Conservation (phyloP, 2,329 filamentous ascomycete species). For the Arthroderma sp. region DNA sequence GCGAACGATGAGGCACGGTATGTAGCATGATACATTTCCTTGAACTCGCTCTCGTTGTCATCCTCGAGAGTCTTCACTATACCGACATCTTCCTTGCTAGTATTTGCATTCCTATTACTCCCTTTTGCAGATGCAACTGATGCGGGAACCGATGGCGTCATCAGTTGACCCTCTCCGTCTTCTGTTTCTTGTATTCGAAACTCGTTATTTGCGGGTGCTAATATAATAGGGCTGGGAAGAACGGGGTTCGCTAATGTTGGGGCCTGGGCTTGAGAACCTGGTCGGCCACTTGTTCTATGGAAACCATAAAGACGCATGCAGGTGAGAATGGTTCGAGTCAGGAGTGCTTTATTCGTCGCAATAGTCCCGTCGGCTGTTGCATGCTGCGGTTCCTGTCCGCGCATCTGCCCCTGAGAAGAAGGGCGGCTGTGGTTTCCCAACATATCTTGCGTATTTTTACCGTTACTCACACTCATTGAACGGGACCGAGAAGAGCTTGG, state of each 20-base stretch:
- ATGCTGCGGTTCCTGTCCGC: background rate
- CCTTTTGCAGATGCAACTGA: background rate
- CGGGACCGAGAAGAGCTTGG: background rate
- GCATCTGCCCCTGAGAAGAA: background rate
- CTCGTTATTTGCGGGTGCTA: background rate
- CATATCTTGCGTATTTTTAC: background rate
- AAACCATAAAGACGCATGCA: constrained; percentile 33
- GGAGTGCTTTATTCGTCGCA: constrained; percentile 27
- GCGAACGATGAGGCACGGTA: constrained; percentile 32
- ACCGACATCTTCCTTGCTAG: background rate
- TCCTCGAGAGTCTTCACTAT: constrained; percentile 1
- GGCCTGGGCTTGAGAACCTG: constrained; percentile 8
- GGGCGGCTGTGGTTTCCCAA: background rate
- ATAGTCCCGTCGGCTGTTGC: constrained; percentile 10
- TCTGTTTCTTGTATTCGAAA: background rate
- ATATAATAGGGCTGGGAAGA: constrained; percentile 8
- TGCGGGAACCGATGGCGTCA: background rate
- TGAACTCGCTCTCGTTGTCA: constrained; percentile 29
- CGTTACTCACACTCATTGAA: constrained; percentile 2
- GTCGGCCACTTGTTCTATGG: constrained; percentile 19
- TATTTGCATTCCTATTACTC: background rate
- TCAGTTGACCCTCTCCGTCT: background rate
- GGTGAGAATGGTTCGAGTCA: constrained; percentile 30
- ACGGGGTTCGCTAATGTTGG: constrained; percentile 3
- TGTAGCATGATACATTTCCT: constrained; percentile 31